phyloP scores from a whole-genome alignment of 495 filamentous ascomycete genomes.

The Penicillium chermesinum region DNA sequence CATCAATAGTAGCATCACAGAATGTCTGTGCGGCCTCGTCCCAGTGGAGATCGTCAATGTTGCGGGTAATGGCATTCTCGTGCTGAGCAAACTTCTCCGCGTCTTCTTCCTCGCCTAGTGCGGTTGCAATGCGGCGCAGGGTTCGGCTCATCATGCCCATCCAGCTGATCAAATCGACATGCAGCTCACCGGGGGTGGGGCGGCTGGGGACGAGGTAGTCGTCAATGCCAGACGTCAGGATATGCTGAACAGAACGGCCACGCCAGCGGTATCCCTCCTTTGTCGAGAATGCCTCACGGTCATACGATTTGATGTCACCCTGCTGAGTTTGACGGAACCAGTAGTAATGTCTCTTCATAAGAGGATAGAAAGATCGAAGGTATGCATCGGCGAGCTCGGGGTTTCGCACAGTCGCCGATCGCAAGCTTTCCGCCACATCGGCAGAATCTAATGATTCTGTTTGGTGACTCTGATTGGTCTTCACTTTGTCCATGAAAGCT shows the following conservation, averaged over 20 bases:
- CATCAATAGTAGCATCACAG: conserved; percentile 94
- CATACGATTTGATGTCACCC: conserved; percentile 87
- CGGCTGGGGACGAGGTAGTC: conserved; percentile 90
- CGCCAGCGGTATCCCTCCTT: conserved; percentile 96
- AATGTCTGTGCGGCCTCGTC: conserved; percentile 69
- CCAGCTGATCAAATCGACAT: conserved; percentile 93
- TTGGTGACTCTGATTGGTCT: conserved; percentile 31
- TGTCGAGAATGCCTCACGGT: conserved; percentile 76
- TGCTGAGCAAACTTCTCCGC: conserved; percentile 63
- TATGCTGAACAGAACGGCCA: conserved; percentile 78
- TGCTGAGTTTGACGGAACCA: conserved; percentile 93
- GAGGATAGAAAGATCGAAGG: conserved; percentile 80
- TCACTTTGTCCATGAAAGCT: conserved; percentile 71
- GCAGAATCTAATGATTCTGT: conserved; percentile 16
- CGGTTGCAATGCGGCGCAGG: conserved; percentile 69
- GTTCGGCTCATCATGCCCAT: conserved; percentile 89
- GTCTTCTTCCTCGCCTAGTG: conserved; percentile 69
- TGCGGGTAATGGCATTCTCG: conserved; percentile 73
- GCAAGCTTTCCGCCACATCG: conserved; percentile 30
- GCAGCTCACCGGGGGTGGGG: conserved; percentile 97
- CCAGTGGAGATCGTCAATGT: conserved; percentile 95
- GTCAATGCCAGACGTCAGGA: conserved; percentile 88
- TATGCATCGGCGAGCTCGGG: conserved; percentile 65
- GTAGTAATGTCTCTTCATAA: conserved; percentile 81
- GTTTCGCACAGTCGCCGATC: conserved; percentile 59